Base-by-base conservation (phyloP, 1,284 basidiomycete species). In the Pholiota adiposa region DNA sequence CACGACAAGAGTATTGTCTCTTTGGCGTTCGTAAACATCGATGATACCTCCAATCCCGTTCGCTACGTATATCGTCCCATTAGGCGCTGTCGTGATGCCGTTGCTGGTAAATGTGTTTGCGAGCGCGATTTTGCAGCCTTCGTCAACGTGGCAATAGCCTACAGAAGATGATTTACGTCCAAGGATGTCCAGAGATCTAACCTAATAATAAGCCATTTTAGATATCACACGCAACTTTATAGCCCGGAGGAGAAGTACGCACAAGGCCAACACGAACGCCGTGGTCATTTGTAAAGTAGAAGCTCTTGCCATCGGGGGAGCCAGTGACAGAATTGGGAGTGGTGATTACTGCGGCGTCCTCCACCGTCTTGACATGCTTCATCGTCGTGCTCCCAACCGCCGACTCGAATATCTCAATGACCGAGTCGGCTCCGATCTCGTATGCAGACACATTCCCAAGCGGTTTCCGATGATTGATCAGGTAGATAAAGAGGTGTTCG, bases 281-380 rank as follows among this genome's bases (percentile, higher is more conserved):
- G 62, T 84, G 77, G 62, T 89, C 86, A 65, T 91, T 92, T n/a
- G 88, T 88, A 66, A 89, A 84, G 71, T 83, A 85, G 56, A 90
- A 83, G 43, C 80, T 82, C 63, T 79, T 75, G 14, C 87, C 87
- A 60, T 89, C 85, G 2, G 82, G 70, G 33, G 78, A 80, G 18
- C 90, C 89, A 3, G 83, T 80, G 9, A 93, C 64, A 65, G 90
- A 88, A 68, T 93, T 93, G 0, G 91, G 92, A 1, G 88, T 85
- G 5, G 81, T 58, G 19, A 93, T 82, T 7, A 83, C 48, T n/a
- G 18, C 70, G 1, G 83, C 77, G 68, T 88, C 78, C 25, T 79
- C 72, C 23, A 90, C 74, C 4, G 90, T 92, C 52, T 73, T 76
- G 40, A 91, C 69, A 68, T 90, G 83, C 5, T 75, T 73, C 61